Percentiles rank a stretch among this genome's conserved stretches.
These are phyloP conservation scores for Crotalaria pallida DNA, from an alignment of 306 rosid species.

Conservation along the genomic window DNA sequence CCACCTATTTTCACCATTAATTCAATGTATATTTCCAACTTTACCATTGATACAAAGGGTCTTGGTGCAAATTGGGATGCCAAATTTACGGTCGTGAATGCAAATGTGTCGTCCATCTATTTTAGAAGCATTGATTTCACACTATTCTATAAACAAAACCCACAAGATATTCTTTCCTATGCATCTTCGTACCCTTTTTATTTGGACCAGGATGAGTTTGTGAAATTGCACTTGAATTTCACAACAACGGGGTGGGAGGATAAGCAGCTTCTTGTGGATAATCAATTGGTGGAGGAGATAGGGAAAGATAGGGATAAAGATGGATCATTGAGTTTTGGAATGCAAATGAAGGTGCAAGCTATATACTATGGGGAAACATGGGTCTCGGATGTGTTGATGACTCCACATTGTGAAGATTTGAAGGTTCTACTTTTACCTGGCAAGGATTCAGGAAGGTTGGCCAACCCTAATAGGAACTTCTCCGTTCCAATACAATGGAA, in stretches of 20 bases:
- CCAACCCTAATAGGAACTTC: constrained; percentile 24
- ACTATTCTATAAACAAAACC: constrained; percentile 32
- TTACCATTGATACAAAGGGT: neutral
- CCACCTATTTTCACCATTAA: constrained; percentile 28
- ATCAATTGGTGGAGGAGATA: constrained; percentile 35
- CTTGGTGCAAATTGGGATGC: constrained; percentile 32
- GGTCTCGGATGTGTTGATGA: constrained; percentile 33
- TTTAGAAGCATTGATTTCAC: constrained; percentile 22
- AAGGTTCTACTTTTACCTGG: constrained; percentile 12
- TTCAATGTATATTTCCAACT: constrained; percentile 37
- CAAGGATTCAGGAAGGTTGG: constrained; percentile 19
- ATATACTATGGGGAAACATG: constrained; percentile 29
- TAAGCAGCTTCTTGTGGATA: constrained; percentile 19
- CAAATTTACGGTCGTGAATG: constrained; percentile 26
- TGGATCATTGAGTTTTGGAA: constrained; percentile 38
- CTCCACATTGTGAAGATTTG: constrained; percentile 38
- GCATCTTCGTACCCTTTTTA: constrained; percentile 34
- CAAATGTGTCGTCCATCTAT: constrained; percentile 31
- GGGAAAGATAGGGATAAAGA: constrained; percentile 29
- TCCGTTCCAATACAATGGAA: constrained; percentile 34
- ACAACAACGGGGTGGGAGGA: neutral
- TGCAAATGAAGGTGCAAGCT: constrained; percentile 37
- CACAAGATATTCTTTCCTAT: constrained; percentile 32
- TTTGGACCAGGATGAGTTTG: constrained; percentile 30
- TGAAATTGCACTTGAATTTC: constrained; percentile 36